These are phyloP conservation scores for Neurospora sp. DNA, from an alignment of 495 filamentous ascomycete genomes.

Conservation along the genomic window DNA sequence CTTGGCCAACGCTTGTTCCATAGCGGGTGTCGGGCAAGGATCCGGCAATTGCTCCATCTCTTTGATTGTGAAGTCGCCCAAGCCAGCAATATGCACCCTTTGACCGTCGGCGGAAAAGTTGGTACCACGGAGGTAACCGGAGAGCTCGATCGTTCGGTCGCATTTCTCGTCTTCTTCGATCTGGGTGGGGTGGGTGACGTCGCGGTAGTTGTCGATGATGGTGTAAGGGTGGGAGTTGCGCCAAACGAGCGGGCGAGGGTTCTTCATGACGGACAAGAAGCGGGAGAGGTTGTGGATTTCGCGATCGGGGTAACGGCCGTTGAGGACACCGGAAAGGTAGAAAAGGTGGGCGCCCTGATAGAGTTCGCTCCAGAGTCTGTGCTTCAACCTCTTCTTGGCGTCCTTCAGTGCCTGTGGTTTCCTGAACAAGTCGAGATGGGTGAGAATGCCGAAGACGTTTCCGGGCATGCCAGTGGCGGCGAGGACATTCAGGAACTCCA, in stretches of 20 bases:
- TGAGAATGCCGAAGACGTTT: slow-evolving; percentile 94
- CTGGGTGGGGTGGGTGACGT: slow-evolving; percentile 83
- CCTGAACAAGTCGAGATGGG: slow-evolving; percentile 89
- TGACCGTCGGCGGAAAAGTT: slow-evolving; percentile 86
- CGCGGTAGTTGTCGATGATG: slow-evolving; percentile 84
- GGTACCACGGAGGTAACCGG: slow-evolving; percentile 90
- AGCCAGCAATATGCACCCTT: slow-evolving; percentile 82
- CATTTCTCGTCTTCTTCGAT: slow-evolving; percentile 82
- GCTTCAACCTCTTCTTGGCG: slow-evolving; percentile 91
- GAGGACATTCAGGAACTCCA: slow-evolving; percentile 94
- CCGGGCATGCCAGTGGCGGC: slow-evolving; percentile 90
- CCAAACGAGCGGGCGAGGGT: slow-evolving; percentile 91
- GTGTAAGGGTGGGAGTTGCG: slow-evolving; percentile 91
- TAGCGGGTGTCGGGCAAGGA: slow-evolving; percentile 86
- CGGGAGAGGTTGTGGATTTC: slow-evolving; percentile 92
- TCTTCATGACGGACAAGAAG: slow-evolving; percentile 98
- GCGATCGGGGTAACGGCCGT: slow-evolving; percentile 91
- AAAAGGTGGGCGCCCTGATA: slow-evolving; percentile 96
- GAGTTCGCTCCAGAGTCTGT: slow-evolving; percentile 90
- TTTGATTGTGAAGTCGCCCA: slow-evolving; percentile 84
- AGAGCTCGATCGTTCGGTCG: slow-evolving; percentile 81
- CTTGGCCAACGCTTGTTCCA: slow-evolving; percentile 76
- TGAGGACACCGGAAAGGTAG: slow-evolving; percentile 89
- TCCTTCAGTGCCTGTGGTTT: slow-evolving; percentile 81
- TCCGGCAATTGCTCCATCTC: slow-evolving; percentile 81